Evolutionary conservation across 805 yeast species (phyloP).

Genomic region (Wickerhamiella spandovensis): DNA sequence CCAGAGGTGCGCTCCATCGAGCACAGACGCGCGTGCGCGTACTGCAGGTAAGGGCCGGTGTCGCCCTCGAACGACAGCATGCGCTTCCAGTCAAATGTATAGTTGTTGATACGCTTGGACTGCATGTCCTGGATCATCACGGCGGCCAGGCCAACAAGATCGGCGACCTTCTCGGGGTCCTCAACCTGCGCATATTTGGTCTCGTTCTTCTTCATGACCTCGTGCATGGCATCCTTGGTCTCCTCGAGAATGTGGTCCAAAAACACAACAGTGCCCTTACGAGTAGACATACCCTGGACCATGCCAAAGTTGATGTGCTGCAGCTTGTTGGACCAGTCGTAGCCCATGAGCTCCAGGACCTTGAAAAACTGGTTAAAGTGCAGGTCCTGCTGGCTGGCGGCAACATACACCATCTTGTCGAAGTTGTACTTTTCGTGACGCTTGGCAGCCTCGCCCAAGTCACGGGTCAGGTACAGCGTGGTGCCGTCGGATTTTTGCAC

Average conservation of each 20-base stretch:
- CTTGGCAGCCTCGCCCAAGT: slow-evolving; percentile 89
- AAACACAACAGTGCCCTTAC: slow-evolving; percentile 98
- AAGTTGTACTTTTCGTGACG: slow-evolving; percentile 75
- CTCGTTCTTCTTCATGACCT: slow-evolving; percentile 87
- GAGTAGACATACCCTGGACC: slow-evolving; percentile 97
- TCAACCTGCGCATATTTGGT: slow-evolving; percentile 84
- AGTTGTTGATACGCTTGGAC: slow-evolving; percentile 90
- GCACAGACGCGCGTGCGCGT: slow-evolving; percentile 93
- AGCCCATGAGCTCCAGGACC: slow-evolving; percentile 80
- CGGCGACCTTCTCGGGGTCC: slow-evolving; percentile 90
- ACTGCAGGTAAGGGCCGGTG: slow-evolving; percentile 97
- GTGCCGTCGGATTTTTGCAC: slow-evolving; percentile 95
- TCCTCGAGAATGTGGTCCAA: slow-evolving; percentile 86
- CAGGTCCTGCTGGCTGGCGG: slow-evolving; percentile 93
- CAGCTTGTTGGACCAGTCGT: slow-evolving; percentile 70
- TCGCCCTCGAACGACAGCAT: slow-evolving; percentile 98
- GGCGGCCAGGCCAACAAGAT: slow-evolving; percentile 89
- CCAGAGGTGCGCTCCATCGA: slow-evolving; percentile 80
- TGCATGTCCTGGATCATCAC: slow-evolving; percentile 99
- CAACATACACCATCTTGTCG: slow-evolving; percentile 92
- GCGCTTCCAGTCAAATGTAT: slow-evolving; percentile 94
- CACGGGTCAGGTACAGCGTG: slow-evolving; percentile 85
- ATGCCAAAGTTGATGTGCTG: slow-evolving; percentile 89
- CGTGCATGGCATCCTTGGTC: slow-evolving; percentile 88
- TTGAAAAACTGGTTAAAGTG: slow-evolving; percentile 91